Evolutionary conservation across 805 yeast genomes (phyloP).

Genomic region (Blastobotrys americana): DNA sequence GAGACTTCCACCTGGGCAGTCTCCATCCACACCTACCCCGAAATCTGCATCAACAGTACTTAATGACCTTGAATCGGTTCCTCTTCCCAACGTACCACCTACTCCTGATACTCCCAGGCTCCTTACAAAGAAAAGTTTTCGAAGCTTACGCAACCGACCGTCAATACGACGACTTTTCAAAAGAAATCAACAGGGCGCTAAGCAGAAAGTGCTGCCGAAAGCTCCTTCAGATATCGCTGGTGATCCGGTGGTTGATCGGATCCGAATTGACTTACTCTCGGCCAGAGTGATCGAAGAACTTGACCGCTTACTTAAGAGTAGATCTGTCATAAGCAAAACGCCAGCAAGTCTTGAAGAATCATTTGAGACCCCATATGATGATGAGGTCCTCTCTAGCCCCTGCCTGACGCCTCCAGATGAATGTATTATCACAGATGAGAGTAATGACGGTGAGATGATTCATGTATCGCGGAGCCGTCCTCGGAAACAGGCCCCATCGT

Average conservation of each 20-base stretch:
- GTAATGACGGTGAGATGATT: not conserved
- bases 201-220: not conserved
- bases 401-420: not conserved
- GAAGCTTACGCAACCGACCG: not conserved
- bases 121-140: not conserved
- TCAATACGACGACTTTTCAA: not conserved
- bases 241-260: not conserved
- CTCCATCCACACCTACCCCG: not conserved
- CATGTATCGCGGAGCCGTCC: not conserved
- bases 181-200: not conserved
- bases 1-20: not conserved
- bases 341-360: conserved; percentile 5
- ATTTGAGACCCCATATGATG: conserved; percentile 1
- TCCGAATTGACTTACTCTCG: conserved; percentile 27
- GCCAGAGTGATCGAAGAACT: conserved; percentile 28
- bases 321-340: not conserved
- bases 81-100: too few relatives aligned
- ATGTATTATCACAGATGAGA: not conserved
- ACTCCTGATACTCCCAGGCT: conserved; percentile 1
- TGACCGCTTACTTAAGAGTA: conserved; percentile 15
- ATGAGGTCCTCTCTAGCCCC: not conserved
- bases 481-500: not conserved
- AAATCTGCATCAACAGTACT: not conserved
- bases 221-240: conserved; percentile 1
- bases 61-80: not conserved